A percentile compares a stretch with the other conserved stretches of the same genome.
phyloP scores from a whole-genome alignment of 2,329 filamentous ascomycete genomes.

The Penicillium sclerotiorum region DNA sequence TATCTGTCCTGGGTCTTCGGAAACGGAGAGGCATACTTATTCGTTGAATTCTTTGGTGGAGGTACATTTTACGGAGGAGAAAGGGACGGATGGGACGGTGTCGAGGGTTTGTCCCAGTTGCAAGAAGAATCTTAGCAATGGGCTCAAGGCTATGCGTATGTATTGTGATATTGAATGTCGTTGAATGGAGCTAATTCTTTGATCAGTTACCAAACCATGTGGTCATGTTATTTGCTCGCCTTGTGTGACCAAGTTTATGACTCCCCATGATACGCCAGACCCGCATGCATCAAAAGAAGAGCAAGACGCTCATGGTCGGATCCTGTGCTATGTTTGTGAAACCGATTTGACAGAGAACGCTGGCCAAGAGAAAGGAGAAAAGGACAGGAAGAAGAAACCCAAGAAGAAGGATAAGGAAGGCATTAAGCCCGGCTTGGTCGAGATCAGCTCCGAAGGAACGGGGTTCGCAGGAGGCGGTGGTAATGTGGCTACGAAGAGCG shows the following conservation, averaged over 20 bases:
- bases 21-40: conserved; percentile 69
- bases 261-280: conserved; percentile 56
- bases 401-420: conserved; percentile 50
- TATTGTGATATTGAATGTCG: conserved; percentile 2
- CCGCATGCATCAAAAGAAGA: conserved; percentile 62
- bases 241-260: conserved; percentile 83
- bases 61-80: conserved; percentile 76
- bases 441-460: conserved; percentile 82
- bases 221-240: conserved; percentile 88
- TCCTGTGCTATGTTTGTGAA: conserved; percentile 86
- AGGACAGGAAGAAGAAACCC: conserved; percentile 33
- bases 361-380: conserved; percentile 15
- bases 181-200: not conserved
- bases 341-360: conserved; percentile 63
- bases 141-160: conserved; percentile 71
- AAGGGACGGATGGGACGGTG: conserved; percentile 51
- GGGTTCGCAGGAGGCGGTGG: conserved; percentile 88
- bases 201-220: conserved; percentile 75
- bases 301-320: conserved; percentile 45
- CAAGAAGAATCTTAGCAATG: conserved; percentile 78
- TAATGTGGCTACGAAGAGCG: conserved; percentile 76
- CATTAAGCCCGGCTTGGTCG: conserved; percentile 72
- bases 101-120: conserved; percentile 77
- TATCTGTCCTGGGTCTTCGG: conserved; percentile 73
- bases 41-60: conserved; percentile 76